Evolutionary conservation across 768 basidiomycete species (phyloP).

Genomic region (Leucosporidium scottii): DNA sequence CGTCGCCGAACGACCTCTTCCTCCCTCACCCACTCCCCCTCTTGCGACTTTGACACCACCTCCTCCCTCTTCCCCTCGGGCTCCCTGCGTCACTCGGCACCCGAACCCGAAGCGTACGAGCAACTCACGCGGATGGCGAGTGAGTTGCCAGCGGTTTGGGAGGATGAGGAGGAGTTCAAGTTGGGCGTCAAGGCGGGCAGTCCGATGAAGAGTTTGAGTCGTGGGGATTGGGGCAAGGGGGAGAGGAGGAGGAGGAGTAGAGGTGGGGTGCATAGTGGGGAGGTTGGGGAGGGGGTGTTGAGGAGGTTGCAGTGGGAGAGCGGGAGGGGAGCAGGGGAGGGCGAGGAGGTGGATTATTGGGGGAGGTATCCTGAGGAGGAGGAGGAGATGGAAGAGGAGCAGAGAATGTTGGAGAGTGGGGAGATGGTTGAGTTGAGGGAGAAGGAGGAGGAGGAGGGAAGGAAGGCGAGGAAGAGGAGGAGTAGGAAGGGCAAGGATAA

Average conservation of each 20-base stretch:
- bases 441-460: background rate
- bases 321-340: background rate
- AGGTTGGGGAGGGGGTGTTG: background rate
- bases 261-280: background rate
- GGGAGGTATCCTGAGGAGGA: background rate
- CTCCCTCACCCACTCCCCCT: background rate
- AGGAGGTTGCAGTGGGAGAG: background rate
- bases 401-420: background rate
- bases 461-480: background rate
- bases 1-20: background rate
- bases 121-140: background rate
- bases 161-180: background rate
- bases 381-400: background rate
- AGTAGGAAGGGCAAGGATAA: background rate
- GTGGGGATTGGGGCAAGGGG: background rate
- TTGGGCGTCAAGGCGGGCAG: background rate
- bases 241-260: background rate
- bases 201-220: background rate
- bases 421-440: background rate
- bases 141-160: background rate
- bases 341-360: background rate
- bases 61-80: background rate
- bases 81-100: background rate
- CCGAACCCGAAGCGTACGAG: constrained; percentile 2
- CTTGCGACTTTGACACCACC: background rate